These are phyloP conservation scores for Tulasnella sp. DNA, from an alignment of 768 basidiomycete species.

Conservation along the genomic window DNA sequence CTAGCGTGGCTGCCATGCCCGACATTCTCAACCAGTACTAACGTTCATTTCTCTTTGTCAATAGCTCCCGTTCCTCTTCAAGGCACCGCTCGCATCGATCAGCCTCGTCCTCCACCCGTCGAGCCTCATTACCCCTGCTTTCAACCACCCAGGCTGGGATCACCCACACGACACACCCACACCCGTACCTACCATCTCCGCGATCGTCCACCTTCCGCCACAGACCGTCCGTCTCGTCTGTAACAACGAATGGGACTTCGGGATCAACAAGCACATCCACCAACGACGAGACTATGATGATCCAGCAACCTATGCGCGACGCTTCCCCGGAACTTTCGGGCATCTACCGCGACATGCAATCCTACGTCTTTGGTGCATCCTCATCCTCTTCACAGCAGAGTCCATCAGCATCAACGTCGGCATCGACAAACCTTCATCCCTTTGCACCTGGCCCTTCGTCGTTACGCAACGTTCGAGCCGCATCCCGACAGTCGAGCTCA, in stretches of 20 bases:
- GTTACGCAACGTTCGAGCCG: conserved; percentile 16
- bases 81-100: conserved; percentile 14
- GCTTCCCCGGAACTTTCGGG: conserved; percentile 16
- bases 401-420: conserved; percentile 5
- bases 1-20: conserved; percentile 13
- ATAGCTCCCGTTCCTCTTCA: not conserved
- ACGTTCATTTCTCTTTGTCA: not conserved
- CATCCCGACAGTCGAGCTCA: conserved; percentile 28
- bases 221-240: conserved; percentile 21
- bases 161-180: conserved; percentile 6
- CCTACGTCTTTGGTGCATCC: conserved; percentile 28
- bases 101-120: conserved; percentile 22
- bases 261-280: conserved; percentile 29
- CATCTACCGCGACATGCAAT: conserved; percentile 32
- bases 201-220: conserved; percentile 26
- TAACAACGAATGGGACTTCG: conserved; percentile 32
- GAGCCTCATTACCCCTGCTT: conserved; percentile 27
- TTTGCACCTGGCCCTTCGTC: conserved; percentile 1
- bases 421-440: conserved; percentile 7
- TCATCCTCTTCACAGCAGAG: conserved; percentile 1
- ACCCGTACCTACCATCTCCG: conserved; percentile 22
- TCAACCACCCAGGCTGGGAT: conserved; percentile 18
- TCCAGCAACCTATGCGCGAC: not conserved
- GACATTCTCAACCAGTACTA: not conserved
- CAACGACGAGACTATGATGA: not conserved